Base-by-base conservation (phyloP, 2,329 filamentous ascomycete genomes). In the Phyllosticta citribraziliensis region DNA sequence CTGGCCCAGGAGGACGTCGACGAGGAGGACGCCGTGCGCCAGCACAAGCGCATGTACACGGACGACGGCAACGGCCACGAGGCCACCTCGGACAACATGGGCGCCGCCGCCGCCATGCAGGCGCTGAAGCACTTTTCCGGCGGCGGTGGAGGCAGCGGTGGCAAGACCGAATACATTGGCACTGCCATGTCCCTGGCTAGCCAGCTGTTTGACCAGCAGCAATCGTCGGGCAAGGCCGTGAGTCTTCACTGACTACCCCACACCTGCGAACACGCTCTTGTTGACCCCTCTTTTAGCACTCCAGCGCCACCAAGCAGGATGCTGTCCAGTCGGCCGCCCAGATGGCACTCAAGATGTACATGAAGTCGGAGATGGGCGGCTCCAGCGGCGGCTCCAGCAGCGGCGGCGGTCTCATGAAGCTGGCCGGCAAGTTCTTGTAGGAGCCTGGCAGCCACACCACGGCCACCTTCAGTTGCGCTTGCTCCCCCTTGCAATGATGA, bases 331-430 rank as follows among this genome's bases (percentile, higher is more conserved):
- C 86, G 73, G 92, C 92, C 2, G 91, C 86, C 1, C 87, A 96
- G 80, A 88, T 89, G 82, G 92, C 91, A 2, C 74, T 96, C 68
- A 91, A 96, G 82, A 88, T 96, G 84, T 96, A 92, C 74, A 77
- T 95, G 79, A 92, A 96, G 83, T 85, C 82, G 67, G 82, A 91
- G 72, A 74, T 74, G 70, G 75, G 75, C 33, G 68, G 69, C 12
- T 82, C 81, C 20, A 74, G 80, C 65, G 76, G 79, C 40, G 73
- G 76, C n/a, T 74, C 24, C 27, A 64, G 67, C 12, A 68, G 70
- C 22, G 74, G 75, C 1, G 73, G 79, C 63, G 80, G 83, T 1
- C 68, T 87, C 62, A 79, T 85, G 76, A 74, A 75, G 59, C 66
- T 86, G 70, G 84, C 84, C 9, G 80, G 79, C 71, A 87, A 87